A percentile compares a stretch with the other conserved stretches of the same genome.
Conservation (phyloP, 2,329 filamentous ascomycete species). For the Xylariaceae sp. region DNA sequence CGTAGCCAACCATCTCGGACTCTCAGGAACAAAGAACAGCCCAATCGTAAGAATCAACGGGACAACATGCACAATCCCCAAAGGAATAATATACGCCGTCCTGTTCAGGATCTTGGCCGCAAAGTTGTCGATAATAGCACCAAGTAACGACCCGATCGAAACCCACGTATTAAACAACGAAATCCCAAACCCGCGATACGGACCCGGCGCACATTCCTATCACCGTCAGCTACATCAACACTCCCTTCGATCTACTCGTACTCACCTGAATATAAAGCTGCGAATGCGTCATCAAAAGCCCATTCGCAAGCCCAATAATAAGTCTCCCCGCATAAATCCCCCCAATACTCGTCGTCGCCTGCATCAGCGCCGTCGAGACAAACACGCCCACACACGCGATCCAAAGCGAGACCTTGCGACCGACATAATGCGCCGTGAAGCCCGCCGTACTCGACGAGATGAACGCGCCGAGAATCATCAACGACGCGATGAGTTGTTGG, state of each 20-base stretch:
- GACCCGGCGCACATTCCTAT: conserved; percentile 43
- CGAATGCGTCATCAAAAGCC: conserved; percentile 37
- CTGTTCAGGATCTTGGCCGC: conserved; percentile 23
- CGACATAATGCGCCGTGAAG: conserved; percentile 34
- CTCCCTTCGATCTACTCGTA: neutral
- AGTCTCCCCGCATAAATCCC: conserved; percentile 46
- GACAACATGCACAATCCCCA: conserved; percentile 32
- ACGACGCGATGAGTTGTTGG: conserved; percentile 45
- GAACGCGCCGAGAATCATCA: conserved; percentile 46
- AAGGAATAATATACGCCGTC: conserved; percentile 28
- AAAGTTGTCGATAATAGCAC: conserved; percentile 48
- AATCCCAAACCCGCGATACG: conserved; percentile 43
- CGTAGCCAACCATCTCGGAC: conserved; percentile 37
- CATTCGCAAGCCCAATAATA: conserved; percentile 42
- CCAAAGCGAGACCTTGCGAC: conserved; percentile 38
- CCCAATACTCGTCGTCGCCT: conserved; percentile 42
- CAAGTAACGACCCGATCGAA: conserved; percentile 39
- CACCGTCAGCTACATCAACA: conserved; percentile 6
- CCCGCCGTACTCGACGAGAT: conserved; percentile 40
- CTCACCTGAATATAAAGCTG: conserved; percentile 25
- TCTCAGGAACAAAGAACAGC: conserved; percentile 38
- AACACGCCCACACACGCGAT: conserved; percentile 33
- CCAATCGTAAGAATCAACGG: conserved; percentile 35
- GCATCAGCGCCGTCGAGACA: conserved; percentile 46
- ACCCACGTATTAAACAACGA: conserved; percentile 45